phyloP scores from a whole-genome alignment of 305 asterid genomes.

The Rubia occidens region DNA sequence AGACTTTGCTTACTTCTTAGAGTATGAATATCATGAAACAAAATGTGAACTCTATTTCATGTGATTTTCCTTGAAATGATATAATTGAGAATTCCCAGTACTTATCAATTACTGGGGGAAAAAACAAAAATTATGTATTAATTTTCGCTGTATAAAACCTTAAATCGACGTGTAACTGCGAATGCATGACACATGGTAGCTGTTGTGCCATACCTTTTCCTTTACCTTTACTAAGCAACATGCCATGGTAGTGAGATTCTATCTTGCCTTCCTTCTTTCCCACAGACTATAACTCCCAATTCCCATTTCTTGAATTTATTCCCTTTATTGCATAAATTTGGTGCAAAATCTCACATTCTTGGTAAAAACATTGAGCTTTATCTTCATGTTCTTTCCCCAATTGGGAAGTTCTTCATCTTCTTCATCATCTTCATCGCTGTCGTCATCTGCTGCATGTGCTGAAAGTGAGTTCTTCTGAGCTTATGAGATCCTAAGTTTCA shows the following conservation, averaged over 20 bases:
- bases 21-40: conserved; percentile 14
- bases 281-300: conserved; percentile 17
- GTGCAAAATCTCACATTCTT: conserved; percentile 2
- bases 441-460: conserved; percentile 16
- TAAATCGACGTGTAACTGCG: conserved; percentile 24
- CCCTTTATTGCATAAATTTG: conserved; percentile 15
- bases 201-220: conserved; percentile 42
- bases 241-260: conserved; percentile 39
- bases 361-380: neutral
- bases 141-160: conserved; percentile 2
- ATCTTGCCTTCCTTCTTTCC: conserved; percentile 25
- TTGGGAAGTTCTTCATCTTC: conserved; percentile 3
- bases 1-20: conserved; percentile 15
- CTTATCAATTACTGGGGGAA: neutral
- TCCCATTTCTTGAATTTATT: conserved; percentile 10
- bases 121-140: conserved; percentile 5
- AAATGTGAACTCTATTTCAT: conserved; percentile 12
- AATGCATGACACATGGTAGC: conserved; percentile 40
- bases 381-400: conserved; percentile 4
- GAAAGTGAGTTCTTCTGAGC: conserved; percentile 26
- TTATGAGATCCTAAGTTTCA: conserved; percentile 4
- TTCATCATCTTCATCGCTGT: conserved; percentile 1
- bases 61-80: neutral
- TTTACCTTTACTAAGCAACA: conserved; percentile 30
- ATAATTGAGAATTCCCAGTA: neutral